Percentiles rank a stretch among this genome's conserved stretches.
Evolutionary conservation across 208 protist genomes (phyloP).

Genomic region (Phytomonas sp.): DNA sequence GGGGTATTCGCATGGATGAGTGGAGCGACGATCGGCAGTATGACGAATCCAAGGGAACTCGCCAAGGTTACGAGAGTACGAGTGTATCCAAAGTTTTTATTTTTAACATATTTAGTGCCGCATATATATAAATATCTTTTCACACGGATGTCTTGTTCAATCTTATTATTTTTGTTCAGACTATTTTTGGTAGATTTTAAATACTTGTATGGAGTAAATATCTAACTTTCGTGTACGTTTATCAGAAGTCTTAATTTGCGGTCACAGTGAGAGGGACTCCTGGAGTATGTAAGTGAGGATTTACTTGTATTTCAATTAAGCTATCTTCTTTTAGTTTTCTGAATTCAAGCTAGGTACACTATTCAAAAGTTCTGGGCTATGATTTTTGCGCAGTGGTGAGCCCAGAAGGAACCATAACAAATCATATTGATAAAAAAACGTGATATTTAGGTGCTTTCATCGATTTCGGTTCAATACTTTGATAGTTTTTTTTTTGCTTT

Average conservation of each 20-base stretch:
- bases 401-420: neutral
- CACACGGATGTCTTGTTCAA: neutral
- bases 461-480: neutral
- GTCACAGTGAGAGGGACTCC: neutral
- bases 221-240: neutral
- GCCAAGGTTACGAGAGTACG: neutral
- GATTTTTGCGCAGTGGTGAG: neutral
- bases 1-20: neutral
- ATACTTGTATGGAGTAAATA: neutral
- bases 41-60: neutral
- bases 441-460: neutral
- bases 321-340: neutral
- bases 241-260: neutral
- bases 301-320: neutral
- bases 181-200: neutral
- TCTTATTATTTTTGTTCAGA: neutral
- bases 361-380: neutral
- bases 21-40: neutral
- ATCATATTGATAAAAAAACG: neutral
- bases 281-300: neutral
- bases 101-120: neutral
- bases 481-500: neutral
- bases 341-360: neutral
- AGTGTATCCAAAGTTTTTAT: neutral
- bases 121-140: neutral